Base-by-base conservation (phyloP, 257 asterid species). In the Rehmannia glutinosa region DNA sequence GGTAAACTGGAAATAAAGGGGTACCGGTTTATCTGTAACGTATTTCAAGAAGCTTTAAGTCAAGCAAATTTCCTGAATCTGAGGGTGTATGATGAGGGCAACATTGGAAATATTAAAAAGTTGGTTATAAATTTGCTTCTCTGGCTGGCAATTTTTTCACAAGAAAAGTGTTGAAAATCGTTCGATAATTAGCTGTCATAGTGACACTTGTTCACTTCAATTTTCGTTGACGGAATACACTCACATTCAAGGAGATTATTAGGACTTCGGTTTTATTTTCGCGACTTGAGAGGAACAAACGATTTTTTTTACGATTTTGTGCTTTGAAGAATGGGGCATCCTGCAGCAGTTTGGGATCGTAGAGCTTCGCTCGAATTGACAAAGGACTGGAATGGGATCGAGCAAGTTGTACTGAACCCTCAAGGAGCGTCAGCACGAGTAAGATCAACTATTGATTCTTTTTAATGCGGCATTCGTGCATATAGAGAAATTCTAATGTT, bases 331-430 rank as follows among this genome's bases (percentile, higher is more conserved):
- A 90, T 93, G 99, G 97, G 97, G 82, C 99, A 90, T 71, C 53
- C 80, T 23, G 90, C 87, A 30, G 87, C 92, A 36, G 83, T 86
- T 76, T 86, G 97, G 95, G 97, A 93, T 68, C 83, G 70, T 68
- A 77, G 73, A 74, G 83, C 83, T 0, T 87, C 92, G 15, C 77
- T 85, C 66, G 95, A 86, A 76, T 42, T 87, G 39, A 82, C 87
- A 1, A 93, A 87, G 75, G 97, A 90, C 57, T 82, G 92, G 92
- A 90, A 86, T 73, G 98, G 98, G 79, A 84, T 87, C 33, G 94
- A 84, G 23, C 98, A 87, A 80, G 87, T 93, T 56, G 72, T 82
- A 70, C 96, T 93, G 72, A 93, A 76, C 72, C 85, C 86, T 72
- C 87, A 72, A 16, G 99, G 99, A 30, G 92, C 99, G 1, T 93